Conservation (phyloP, 1,139 yeast species). For the Tardiomyces depauwii region DNA sequence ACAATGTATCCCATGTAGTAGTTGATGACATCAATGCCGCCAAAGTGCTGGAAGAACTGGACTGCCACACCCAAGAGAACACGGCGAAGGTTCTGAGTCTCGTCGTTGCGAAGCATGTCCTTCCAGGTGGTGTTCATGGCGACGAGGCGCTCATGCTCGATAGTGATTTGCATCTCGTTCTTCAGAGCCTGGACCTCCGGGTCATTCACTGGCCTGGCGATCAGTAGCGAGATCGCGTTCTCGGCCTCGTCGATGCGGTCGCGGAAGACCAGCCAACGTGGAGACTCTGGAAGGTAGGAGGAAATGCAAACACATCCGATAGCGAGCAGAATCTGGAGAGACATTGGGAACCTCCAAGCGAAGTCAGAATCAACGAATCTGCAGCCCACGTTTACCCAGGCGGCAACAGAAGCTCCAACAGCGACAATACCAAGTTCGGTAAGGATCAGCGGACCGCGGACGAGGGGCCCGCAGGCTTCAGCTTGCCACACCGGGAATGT, state of each 20-base stretch:
- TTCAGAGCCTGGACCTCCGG: conserved; percentile 2
- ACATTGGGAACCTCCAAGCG: conserved; percentile 7
- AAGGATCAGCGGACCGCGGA: background rate
- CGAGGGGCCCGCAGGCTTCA: background rate
- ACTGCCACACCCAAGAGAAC: conserved; percentile 50
- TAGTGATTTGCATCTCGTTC: conserved; percentile 1
- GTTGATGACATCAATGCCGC: conserved; percentile 21
- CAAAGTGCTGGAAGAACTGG: conserved; percentile 18
- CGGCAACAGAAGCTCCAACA: background rate
- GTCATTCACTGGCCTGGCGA: background rate
- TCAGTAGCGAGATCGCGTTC: conserved; percentile 17
- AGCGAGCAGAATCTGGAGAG: conserved; percentile 3
- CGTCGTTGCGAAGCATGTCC: conserved; percentile 30
- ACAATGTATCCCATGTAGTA: conserved; percentile 23
- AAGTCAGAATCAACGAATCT: background rate
- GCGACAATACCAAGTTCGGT: background rate
- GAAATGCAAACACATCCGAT: background rate
- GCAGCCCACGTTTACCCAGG: conserved; percentile 3
- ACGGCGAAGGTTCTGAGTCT: conserved; percentile 23
- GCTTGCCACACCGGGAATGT: background rate
- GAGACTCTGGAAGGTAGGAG: conserved; percentile 29
- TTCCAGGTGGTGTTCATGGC: background rate
- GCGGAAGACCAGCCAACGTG: conserved; percentile 56
- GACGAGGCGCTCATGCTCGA: conserved; percentile 1
- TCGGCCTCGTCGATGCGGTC: conserved; percentile 49